Evolutionary conservation across 129 eudicot genomes (phyloP), one percentile per base, ranked within the genome.

Genomic region (Chrysanthemum lavandulifolium): DNA sequence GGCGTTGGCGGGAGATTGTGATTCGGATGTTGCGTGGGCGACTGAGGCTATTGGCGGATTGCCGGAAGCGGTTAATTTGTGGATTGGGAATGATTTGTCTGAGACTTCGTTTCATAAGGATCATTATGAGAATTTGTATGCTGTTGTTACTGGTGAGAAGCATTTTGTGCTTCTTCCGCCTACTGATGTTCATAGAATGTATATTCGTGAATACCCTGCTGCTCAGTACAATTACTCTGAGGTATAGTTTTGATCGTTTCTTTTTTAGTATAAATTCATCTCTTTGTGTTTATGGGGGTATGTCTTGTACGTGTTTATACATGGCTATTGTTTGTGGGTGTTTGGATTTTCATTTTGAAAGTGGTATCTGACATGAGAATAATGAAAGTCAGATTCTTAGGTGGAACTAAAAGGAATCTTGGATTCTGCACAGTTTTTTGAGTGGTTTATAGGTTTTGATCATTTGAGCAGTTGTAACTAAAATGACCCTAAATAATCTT

Each of bases 61-160:
- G 2, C 99, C 99, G 2, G 97, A 94, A 60, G 97, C 99, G 8
- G 99, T 94, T 64, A 94, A 94, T 81, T 72, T 94, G 72, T 94
- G 99, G 99, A 81, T 94, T 61, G 97, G 99, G 62, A 90, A 88
- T 60, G 61, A 73, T 0, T 50, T 73, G 11, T 88, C 96, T 0
- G 88, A 84, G 64, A 94, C 96, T 57, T 90, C 88, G 49, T 94
- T 94, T 80, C 99, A 94, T 76, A 94, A 90, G 82, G 99, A 94
- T 68, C 97, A 90, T 78, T 90, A 90, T 50, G 99, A 94, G 85
- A 94, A 94, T 81, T 19, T 94, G 75, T 94, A 94, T 76, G 99
- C 84, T 57, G 99, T 95, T 54, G 75, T 94, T 16, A 60, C 84
- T 10, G 99, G 99, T 6, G 97, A 94, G 78, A 94, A 94, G 83